phyloP scores from a whole-genome alignment of 345 rosid genomes.

The Xanthoceras sorbifolium region DNA sequence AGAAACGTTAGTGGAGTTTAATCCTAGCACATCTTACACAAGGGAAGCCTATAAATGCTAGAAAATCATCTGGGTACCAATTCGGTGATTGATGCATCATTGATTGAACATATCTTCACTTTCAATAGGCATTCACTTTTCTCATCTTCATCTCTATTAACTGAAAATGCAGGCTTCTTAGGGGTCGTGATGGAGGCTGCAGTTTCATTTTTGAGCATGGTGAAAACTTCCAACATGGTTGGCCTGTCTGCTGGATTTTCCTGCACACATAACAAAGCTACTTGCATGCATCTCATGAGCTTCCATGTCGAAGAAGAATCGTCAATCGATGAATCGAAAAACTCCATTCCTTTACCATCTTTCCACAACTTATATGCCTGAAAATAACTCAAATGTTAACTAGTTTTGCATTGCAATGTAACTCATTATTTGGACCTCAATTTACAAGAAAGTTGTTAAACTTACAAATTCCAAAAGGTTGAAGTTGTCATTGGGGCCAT shows the following conservation, averaged over 20 bases:
- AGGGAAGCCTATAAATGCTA: background rate
- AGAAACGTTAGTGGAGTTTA: background rate
- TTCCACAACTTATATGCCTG: conserved; percentile 5
- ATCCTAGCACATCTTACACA: background rate
- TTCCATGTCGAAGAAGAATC: conserved; percentile 3
- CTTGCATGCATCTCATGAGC: conserved; percentile 4
- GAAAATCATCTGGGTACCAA: background rate
- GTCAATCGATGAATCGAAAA: background rate
- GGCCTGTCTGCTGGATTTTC: conserved; percentile 1
- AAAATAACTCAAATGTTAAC: conserved; percentile 8
- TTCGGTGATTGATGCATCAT: conserved; percentile 10
- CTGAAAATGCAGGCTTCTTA: conserved; percentile 14
- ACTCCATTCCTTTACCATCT: background rate
- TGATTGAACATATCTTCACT: background rate
- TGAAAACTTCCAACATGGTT: background rate
- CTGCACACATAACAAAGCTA: conserved; percentile 10
- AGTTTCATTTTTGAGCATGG: conserved; percentile 8
- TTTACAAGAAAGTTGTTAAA: background rate
- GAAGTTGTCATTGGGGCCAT: conserved; percentile 35
- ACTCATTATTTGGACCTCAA: background rate
- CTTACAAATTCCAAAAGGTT: conserved; percentile 42
- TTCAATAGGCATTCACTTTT: background rate
- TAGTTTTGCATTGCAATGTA: background rate
- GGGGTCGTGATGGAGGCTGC: conserved; percentile 3
- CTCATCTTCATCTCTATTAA: background rate